Evolutionary conservation across 2,329 filamentous ascomycete species (phyloP).

Genomic region (Talaromyces sp.): DNA sequence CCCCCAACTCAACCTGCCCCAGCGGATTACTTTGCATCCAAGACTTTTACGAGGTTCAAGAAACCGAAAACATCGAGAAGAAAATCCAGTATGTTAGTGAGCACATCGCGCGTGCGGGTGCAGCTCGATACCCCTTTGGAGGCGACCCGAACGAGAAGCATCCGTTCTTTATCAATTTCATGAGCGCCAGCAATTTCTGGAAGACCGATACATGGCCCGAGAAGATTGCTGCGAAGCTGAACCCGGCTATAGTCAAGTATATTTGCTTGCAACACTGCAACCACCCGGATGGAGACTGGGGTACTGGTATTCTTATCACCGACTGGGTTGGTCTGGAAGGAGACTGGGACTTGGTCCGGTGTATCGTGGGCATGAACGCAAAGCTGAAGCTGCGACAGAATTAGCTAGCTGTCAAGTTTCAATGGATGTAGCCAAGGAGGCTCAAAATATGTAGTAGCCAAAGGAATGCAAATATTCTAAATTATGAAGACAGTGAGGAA

Average conservation of each 20-base stretch:
- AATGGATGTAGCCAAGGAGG: neutral
- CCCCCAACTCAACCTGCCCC: constrained; percentile 64
- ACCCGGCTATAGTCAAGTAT: constrained; percentile 65
- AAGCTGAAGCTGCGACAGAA: constrained; percentile 39
- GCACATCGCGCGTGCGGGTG: constrained; percentile 68
- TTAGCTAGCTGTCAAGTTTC: neutral
- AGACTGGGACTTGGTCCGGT: constrained; percentile 85
- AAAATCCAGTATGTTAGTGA: constrained; percentile 72
- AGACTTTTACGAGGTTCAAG: constrained; percentile 86
- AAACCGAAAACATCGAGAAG: constrained; percentile 67
- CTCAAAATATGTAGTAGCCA: neutral
- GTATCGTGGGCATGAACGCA: constrained; percentile 88
- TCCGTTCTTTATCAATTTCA: constrained; percentile 84
- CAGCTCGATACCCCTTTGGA: constrained; percentile 41
- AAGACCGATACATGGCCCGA: constrained; percentile 89
- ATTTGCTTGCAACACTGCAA: constrained; percentile 50
- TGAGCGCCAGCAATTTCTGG: constrained; percentile 92
- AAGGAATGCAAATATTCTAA: constrained; percentile 1
- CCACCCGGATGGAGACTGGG: constrained; percentile 59
- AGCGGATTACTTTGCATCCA: constrained; percentile 78
- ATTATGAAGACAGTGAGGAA: neutral
- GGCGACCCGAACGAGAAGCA: constrained; percentile 43
- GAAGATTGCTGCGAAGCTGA: constrained; percentile 79
- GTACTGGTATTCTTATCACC: constrained; percentile 82
- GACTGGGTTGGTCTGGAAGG: constrained; percentile 86